phyloP scores from a whole-genome alignment of 2,329 filamentous ascomycete genomes.

The Dactylellina leptospora region DNA sequence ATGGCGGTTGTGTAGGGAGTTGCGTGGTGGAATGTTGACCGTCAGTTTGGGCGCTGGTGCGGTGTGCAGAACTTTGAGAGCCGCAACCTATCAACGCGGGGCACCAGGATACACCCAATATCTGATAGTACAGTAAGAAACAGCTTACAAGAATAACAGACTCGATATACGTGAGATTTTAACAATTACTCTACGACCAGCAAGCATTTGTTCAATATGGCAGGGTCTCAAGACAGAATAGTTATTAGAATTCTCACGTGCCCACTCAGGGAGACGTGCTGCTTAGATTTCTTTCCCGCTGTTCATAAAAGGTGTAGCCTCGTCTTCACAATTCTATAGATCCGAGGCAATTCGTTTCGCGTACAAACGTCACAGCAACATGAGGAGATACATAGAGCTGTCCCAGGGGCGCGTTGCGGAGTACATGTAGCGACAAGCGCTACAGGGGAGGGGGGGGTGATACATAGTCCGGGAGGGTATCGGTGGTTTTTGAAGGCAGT shows the following conservation, averaged over 20 bases:
- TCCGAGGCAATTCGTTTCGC: neutral
- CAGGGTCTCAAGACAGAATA: no score
- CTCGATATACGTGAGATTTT: no score
- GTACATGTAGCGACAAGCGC: no score
- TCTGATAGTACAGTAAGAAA: no score
- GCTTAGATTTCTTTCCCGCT: neutral
- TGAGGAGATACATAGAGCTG: neutral
- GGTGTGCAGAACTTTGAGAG: no score
- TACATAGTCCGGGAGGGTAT: slow-evolving; percentile 3
- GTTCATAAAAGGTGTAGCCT: neutral
- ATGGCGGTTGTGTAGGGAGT: neutral
- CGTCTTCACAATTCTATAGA: neutral
- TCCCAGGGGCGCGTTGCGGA: neutral
- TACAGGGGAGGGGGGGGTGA: neutral
- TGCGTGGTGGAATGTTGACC: neutral
- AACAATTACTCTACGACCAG: no score
- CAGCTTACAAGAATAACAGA: no score
- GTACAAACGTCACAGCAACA: slow-evolving; percentile 16
- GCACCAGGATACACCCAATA: no score
- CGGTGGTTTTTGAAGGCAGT: neutral
- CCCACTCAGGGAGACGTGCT: no score
- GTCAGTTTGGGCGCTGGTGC: neutral
- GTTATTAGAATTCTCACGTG: no score
- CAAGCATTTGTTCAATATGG: no score
- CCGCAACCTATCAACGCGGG: no score